phyloP scores from a whole-genome alignment of 1,284 basidiomycete species.

The Microbotryum scabiosae region DNA sequence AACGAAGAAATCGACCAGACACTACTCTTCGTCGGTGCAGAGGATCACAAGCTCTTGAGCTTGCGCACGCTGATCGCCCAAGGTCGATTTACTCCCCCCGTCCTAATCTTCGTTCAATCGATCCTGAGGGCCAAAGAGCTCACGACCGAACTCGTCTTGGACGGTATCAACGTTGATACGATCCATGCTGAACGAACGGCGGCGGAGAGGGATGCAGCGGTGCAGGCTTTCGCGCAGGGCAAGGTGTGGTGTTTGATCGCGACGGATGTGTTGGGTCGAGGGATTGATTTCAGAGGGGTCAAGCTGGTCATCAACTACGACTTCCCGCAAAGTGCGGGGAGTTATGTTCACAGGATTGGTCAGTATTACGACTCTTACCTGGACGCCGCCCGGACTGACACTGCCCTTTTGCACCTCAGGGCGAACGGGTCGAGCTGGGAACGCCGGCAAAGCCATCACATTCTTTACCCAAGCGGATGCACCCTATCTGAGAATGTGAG shows the following conservation, averaged over 20 bases:
- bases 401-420: conserved; percentile 44
- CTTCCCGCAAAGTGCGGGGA: conserved; percentile 86
- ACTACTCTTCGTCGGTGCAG: conserved; percentile 83
- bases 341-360: conserved; percentile 92
- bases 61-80: conserved; percentile 67
- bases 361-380: conserved; percentile 29
- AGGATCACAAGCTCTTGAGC: conserved; percentile 83
- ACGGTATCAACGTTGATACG: conserved; percentile 79
- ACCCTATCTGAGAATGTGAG: conserved; percentile 79
- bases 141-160: conserved; percentile 74
- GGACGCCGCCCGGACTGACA: conserved; percentile 1
- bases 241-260: conserved; percentile 86
- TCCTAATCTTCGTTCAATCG: conserved; percentile 87
- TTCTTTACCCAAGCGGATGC: conserved; percentile 93
- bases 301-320: conserved; percentile 85
- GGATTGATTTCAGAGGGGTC: conserved; percentile 95
- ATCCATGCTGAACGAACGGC: conserved; percentile 82
- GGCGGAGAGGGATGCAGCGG: conserved; percentile 75
- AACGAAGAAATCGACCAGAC: conserved; percentile 70
- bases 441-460: conserved; percentile 83
- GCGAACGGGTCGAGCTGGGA: conserved; percentile 86
- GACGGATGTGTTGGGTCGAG: conserved; percentile 91
- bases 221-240: conserved; percentile 74
- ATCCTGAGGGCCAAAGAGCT: conserved; percentile 85
- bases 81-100: conserved; percentile 76